Conservation (phyloP, 352 stramenopile genomes). For the Phytophthora palmivora region DNA sequence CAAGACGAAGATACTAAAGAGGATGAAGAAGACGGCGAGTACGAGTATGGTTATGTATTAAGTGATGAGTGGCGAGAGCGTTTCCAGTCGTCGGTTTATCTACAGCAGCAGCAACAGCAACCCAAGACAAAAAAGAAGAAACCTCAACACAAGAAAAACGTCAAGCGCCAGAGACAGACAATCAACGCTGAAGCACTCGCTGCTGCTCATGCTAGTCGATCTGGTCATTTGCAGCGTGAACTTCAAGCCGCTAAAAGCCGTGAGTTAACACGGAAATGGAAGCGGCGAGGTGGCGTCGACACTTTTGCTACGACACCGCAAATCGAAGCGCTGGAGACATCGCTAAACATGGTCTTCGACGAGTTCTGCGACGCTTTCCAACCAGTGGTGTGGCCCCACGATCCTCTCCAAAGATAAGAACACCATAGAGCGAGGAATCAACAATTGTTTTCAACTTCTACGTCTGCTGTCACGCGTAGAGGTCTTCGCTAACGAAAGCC, state of each 20-base stretch:
- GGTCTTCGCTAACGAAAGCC: slow-evolving; percentile 10
- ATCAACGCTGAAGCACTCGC: slow-evolving; percentile 10
- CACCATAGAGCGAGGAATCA: slow-evolving; percentile 7
- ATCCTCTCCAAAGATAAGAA: slow-evolving; percentile 32
- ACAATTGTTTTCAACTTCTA: not conserved
- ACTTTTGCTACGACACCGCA: slow-evolving; percentile 1
- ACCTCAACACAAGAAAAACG: slow-evolving; percentile 18
- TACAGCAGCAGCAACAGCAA: slow-evolving; percentile 18
- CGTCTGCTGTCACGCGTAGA: not conserved
- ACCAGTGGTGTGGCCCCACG: slow-evolving; percentile 70
- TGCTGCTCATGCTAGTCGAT: slow-evolving; percentile 29
- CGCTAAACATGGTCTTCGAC: slow-evolving; percentile 62
- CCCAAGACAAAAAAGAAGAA: slow-evolving; percentile 17
- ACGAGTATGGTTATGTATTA: slow-evolving; percentile 77
- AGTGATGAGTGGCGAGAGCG: slow-evolving; percentile 73
- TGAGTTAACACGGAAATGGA: slow-evolving; percentile 44
- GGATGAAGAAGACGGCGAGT: slow-evolving; percentile 50
- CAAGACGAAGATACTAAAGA: slow-evolving; percentile 11
- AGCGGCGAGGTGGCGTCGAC: slow-evolving; percentile 7
- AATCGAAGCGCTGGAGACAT: slow-evolving; percentile 51
- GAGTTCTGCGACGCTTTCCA: slow-evolving; percentile 66
- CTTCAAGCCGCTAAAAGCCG: slow-evolving; percentile 47
- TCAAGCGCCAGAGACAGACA: slow-evolving; percentile 28
- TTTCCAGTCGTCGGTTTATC: slow-evolving; percentile 41
- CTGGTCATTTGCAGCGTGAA: slow-evolving; percentile 48